These are phyloP conservation scores for Mercurialis annua DNA, from an alignment of 345 rosid genomes.

Conservation along the genomic window DNA sequence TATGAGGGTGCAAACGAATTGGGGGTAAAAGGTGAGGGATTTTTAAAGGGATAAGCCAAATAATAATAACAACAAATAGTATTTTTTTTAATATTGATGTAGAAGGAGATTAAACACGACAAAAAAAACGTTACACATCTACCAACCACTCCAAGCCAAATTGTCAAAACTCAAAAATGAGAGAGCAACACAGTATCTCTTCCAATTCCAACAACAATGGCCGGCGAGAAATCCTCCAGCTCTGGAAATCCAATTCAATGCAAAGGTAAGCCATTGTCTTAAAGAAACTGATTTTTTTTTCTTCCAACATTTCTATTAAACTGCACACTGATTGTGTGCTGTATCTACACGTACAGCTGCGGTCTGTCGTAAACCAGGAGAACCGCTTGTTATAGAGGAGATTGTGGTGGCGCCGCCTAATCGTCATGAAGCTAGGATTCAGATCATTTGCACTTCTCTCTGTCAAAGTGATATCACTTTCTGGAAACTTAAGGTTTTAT, in stretches of 20 bases:
- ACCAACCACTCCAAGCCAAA: background rate
- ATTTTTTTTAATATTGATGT: too few relatives aligned
- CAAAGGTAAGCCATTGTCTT: slow-evolving; percentile 37
- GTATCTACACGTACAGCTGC: slow-evolving; percentile 44
- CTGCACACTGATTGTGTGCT: background rate
- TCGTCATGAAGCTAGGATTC: slow-evolving; percentile 67
- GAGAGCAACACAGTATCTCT: background rate
- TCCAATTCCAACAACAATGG: background rate
- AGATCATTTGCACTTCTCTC: slow-evolving; percentile 68
- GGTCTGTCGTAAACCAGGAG: slow-evolving; percentile 59
- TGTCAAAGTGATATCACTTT: slow-evolving; percentile 74
- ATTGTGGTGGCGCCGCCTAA: slow-evolving; percentile 69
- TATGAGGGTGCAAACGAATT: too few relatives aligned
- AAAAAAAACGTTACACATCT: background rate
- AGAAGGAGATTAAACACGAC: too few relatives aligned
- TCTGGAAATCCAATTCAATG: slow-evolving; percentile 58
- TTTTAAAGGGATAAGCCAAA: too few relatives aligned
- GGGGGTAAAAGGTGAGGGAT: too few relatives aligned
- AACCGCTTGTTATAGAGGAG: slow-evolving; percentile 74
- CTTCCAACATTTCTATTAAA: background rate
- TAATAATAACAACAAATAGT: too few relatives aligned
- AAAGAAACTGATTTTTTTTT: background rate
- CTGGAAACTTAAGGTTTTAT: slow-evolving; percentile 62
- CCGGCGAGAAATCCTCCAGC: slow-evolving; percentile 16
- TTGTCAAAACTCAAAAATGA: background rate